Base-by-base conservation (phyloP, 2,329 filamentous ascomycete species). In the Pseudocercospora vitis region DNA sequence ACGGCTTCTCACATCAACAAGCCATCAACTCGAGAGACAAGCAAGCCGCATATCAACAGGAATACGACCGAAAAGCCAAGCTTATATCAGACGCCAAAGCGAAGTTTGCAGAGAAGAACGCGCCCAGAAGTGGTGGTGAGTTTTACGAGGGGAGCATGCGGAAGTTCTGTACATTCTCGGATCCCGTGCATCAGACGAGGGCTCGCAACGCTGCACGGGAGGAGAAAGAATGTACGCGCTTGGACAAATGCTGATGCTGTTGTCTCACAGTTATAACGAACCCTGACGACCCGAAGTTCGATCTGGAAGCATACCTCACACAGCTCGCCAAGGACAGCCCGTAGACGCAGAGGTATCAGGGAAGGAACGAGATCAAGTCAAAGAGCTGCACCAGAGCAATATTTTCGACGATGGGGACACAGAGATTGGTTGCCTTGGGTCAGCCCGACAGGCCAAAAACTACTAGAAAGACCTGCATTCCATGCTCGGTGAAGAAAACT, bases 1-100 rank as follows among this genome's bases (percentile, higher is more conserved):
- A 99, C 80, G 94, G 94, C 74, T 85, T 96, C 80, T 89, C 86
- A 76, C 92, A 96, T 80, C 94, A 99, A 80, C 81, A 87, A 70
- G 82, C 84, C 59, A 87, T 99, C 74, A 86, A 78, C 65, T 75
- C 88, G 53, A 75, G 82, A 68, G 84, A 91, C 70, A 88, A 85
- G 76, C 76, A 81, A 58, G 80, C 85, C 64, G 83, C 86, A 67
- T 81, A 83, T 67, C 78, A 95, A 75, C 84, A 84, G 71, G 89
- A 96, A 74, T 97, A 92, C 74, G 81, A 91, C 71, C 87, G 89
- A 77, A 95, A 97, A 82, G 83, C 91, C 77, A 83, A 85, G 66
- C 81, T 97, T 80, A 97, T 99, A 80, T 79, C 88, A 69, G 82
- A 96, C 77, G 94, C 94, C 64, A 96, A 95, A 84, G 84, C 85